Base-by-base conservation (phyloP, 345 rosid species). In the Kandelia obovata region DNA sequence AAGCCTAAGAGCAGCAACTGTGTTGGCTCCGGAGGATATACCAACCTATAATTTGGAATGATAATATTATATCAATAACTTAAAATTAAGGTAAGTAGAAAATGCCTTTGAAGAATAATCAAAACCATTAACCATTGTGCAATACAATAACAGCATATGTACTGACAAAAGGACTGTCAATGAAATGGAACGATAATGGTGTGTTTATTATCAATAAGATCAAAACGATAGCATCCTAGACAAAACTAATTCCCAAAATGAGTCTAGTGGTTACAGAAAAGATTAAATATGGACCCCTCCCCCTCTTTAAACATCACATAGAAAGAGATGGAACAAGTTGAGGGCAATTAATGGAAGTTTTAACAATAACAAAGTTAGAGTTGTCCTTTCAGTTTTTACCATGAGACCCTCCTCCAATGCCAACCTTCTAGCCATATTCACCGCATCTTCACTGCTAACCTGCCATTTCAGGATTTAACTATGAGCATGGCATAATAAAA, bases 331-430 rank as follows among this genome's bases (percentile, higher is more conserved):
- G 23, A 26, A 35, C 25, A 39, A 23, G 11, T 20, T 13, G 10
- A 43, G 53, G 17, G 43, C n/a, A 43, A 43, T 43, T 52, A 53
- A 35, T 32, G 20, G 17, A 13, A 13, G 5, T 43, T 43, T 43
- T 11, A 15, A 43, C 19, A 15, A 11, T 43, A 43, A 43, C 49
- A 43, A 43, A 43, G 49, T 43, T 43, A 43, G 49, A 25, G 59
- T 16, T 20, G 26, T 23, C 6, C 27, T 59, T 53, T 9, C 27
- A 34, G 62, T 76, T 47, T 62, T 77, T 84, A 95, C 99, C 96
- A 95, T 88, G 23, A 92, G 96, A 23, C 99, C 99, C 73, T 95
- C 97, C 77, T 89, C 91, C 73, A 92, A 31, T 72, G 99, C 99
- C 80, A 95, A 80, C 72, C 91, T 79, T 72, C 99, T 86, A 21